Evolutionary conservation across 2,329 filamentous ascomycete genomes (phyloP), one percentile per base, ranked within the genome.

Genomic region (Xylariomycetidae sp.): DNA sequence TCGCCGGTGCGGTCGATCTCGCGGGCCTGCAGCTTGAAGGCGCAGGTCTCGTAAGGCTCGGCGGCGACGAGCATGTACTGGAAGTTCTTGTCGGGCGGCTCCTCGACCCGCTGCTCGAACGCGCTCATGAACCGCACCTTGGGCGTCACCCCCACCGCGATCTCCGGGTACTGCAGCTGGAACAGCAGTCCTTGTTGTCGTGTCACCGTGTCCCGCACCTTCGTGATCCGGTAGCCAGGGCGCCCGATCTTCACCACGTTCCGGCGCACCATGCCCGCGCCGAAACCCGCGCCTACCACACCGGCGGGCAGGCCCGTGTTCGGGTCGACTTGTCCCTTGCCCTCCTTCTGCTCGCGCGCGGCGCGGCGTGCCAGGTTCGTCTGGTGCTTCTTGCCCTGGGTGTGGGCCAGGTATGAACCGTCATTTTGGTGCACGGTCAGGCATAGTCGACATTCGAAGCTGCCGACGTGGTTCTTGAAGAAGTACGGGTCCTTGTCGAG

Each of bases 401-500:
- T 98, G 65, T 98, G 92, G 2, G 92, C 92, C 47, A 98, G 87
- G 64, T 98, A 98, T 29, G 89, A 95, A 43, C 92, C 92, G 67
- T 98, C 92, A 61, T 98, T 98, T 57, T 98, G 92, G 72, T 98
- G 92, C 4, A 96, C 90, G 0, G 92, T 98, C 17, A 98, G 71
- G 57, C 92, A 98, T 25, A 98, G 82, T 19, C 92, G 85, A 62
- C 92, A 98, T 64, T 98, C 92, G 64, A 95, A 98, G 55, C 84
- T 92, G 56, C 92, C 92, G 52, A 96, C 86, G 64, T 98, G 90
- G 71, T 98, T 98, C 63, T 94, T 94, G 81, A 98, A 98, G 72
- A 96, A 95, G 76, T 96, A 98, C 0, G 92, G 92, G 67, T 98
- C 92, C 67, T 95, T 96, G 67, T 96, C 92, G 43, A 96, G 85